Percentiles rank a stretch among this genome's conserved stretches.
Evolutionary conservation across 1,284 basidiomycete genomes (phyloP).

Genomic region (Earliella scabrosa): DNA sequence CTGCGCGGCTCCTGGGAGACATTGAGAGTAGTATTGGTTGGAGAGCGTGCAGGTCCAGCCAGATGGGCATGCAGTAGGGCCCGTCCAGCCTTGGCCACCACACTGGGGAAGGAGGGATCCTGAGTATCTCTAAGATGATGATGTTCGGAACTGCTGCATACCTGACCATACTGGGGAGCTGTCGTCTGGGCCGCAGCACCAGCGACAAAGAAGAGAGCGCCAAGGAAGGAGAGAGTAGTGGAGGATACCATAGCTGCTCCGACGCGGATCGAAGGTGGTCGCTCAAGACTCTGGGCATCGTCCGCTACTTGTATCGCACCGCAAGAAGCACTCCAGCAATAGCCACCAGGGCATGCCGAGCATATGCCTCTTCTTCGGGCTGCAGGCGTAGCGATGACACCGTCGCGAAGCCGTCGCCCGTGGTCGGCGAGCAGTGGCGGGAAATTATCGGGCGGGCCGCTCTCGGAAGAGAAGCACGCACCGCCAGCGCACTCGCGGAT

Average conservation of each 20-base stretch:
- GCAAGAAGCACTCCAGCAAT: not conserved
- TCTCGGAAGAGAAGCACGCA: not conserved
- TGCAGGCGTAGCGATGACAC: not conserved
- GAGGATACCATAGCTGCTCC: slow-evolving; percentile 21
- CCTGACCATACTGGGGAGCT: slow-evolving; percentile 35
- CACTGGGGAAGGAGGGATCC: slow-evolving; percentile 15
- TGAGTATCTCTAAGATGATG: not conserved
- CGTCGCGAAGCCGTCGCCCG: not conserved
- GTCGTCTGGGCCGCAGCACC: slow-evolving; percentile 29
- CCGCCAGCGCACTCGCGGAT: not conserved
- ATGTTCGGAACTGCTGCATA: slow-evolving; percentile 3
- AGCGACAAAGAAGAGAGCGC: slow-evolving; percentile 25
- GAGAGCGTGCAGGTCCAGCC: slow-evolving; percentile 52
- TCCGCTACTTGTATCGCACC: slow-evolving; percentile 14
- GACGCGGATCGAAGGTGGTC: not conserved
- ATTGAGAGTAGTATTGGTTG: slow-evolving; percentile 56
- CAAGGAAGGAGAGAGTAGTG: slow-evolving; percentile 19
- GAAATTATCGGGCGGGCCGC: not conserved
- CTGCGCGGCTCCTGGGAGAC: slow-evolving; percentile 46
- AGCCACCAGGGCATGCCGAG: slow-evolving; percentile 17
- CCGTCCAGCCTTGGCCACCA: slow-evolving; percentile 46
- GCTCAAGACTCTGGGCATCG: not conserved
- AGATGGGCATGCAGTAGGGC: slow-evolving; percentile 49
- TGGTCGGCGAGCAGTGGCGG: not conserved
- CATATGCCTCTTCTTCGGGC: slow-evolving; percentile 29